These are phyloP conservation scores for Gigaspora rosea DNA, from an alignment of 192 early-diverging fungal genomes.

Conservation along the genomic window DNA sequence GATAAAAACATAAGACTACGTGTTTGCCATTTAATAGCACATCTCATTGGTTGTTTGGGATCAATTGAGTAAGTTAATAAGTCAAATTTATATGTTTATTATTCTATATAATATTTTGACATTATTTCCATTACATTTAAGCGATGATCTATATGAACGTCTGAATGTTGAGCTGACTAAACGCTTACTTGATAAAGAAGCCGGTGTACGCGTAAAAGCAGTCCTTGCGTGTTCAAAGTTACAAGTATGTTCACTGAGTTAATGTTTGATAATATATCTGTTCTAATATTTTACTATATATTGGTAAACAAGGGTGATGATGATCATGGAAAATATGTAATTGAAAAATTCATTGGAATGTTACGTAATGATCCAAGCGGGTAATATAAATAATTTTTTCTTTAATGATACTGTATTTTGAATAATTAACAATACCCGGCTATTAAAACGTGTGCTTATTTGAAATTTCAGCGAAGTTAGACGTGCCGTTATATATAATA, in stretches of 20 bases:
- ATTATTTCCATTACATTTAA: conserved; percentile 29
- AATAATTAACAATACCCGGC: background rate
- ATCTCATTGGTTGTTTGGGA: conserved; percentile 69
- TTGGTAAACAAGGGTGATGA: conserved; percentile 37
- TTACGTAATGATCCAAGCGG: conserved; percentile 76
- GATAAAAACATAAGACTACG: conserved; percentile 76
- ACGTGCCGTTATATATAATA: conserved; percentile 75
- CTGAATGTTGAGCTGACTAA: conserved; percentile 68
- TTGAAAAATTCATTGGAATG: conserved; percentile 61
- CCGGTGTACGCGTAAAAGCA: conserved; percentile 75
- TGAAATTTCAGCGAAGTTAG: conserved; percentile 69
- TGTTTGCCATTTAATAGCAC: conserved; percentile 75
- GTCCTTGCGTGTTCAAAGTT: conserved; percentile 76
- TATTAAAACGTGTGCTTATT: conserved; percentile 20
- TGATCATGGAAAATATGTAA: conserved; percentile 54
- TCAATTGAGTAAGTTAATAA: conserved; percentile 69
- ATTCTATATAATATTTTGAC: background rate
- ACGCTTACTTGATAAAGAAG: conserved; percentile 79
- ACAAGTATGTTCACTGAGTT: conserved; percentile 53
- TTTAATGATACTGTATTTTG: background rate
- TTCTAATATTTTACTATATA: background rate
- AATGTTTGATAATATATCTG: background rate
- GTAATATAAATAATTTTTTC: conserved; percentile 43
- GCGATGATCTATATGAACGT: conserved; percentile 74
- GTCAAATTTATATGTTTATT: background rate